These are phyloP conservation scores for Ceratobasidium sp. DNA, from an alignment of 1,284 basidiomycete genomes.

Conservation along the genomic window DNA sequence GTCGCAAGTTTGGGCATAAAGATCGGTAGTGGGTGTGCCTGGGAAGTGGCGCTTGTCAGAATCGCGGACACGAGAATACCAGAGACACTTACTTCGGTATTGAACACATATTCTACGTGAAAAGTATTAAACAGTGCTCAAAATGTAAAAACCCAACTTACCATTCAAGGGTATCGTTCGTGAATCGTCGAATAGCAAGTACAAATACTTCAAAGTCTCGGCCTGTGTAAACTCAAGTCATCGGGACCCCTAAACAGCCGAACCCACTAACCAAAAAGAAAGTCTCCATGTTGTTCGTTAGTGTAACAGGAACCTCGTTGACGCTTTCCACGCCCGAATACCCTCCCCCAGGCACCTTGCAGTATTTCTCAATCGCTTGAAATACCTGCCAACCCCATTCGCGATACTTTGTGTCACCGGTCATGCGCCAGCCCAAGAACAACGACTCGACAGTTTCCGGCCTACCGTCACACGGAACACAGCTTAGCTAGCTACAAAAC, in stretches of 20 bases:
- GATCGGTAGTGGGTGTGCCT: constrained; percentile 74
- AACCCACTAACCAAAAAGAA: constrained; percentile 76
- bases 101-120: constrained; percentile 86
- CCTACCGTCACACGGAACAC: constrained; percentile 53
- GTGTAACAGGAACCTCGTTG: constrained; percentile 67
- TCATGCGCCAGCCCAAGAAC: constrained; percentile 81
- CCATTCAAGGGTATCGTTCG: constrained; percentile 73
- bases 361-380: constrained; percentile 85
- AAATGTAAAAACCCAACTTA: constrained; percentile 53
- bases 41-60: neutral
- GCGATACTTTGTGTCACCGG: constrained; percentile 82
- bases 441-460: constrained; percentile 96
- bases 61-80: too few species aligned
- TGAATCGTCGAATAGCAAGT: constrained; percentile 83
- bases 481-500: neutral
- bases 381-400: constrained; percentile 91
- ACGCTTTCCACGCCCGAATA: constrained; percentile 89
- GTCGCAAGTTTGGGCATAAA: constrained; percentile 63
- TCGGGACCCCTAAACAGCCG: neutral
- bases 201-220: constrained; percentile 95
- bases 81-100: constrained; percentile 74
- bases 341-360: constrained; percentile 75
- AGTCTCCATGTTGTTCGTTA: constrained; percentile 94
- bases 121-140: neutral
- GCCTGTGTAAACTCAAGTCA: constrained; percentile 57